Conservation (phyloP, 2,329 filamentous ascomycete genomes). For the Dryadomyces sulphureus region DNA sequence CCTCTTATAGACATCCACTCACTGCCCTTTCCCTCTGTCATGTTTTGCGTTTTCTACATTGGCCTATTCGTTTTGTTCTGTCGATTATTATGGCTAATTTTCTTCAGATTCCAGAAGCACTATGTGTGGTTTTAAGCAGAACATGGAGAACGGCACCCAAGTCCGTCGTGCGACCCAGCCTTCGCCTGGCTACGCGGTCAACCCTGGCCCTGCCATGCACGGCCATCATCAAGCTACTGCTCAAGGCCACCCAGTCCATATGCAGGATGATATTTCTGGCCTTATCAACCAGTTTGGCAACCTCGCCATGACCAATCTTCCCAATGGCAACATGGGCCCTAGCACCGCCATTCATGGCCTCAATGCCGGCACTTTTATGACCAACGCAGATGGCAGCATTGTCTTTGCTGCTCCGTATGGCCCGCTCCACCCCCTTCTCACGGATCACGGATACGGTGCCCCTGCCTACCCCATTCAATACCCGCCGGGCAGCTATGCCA, state of each 20-base stretch:
- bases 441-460: slow-evolving; percentile 13
- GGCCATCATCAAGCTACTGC: slow-evolving; percentile 2
- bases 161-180: not conserved
- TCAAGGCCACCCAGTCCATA: not conserved
- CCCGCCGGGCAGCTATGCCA: not conserved
- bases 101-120: not conserved
- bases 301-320: slow-evolving; percentile 14
- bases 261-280: slow-evolving; percentile 10
- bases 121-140: not conserved
- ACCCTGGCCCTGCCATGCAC: slow-evolving; percentile 1
- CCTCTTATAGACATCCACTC: too few relatives aligned
- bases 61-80: too few relatives aligned
- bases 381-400: slow-evolving; percentile 15
- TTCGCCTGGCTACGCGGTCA: slow-evolving; percentile 2
- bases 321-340: slow-evolving; percentile 11
- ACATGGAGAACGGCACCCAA: not conserved
- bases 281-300: slow-evolving; percentile 18
- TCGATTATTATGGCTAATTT: too few relatives aligned
- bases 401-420: slow-evolving; percentile 14
- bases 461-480: slow-evolving; percentile 14
- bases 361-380: slow-evolving; percentile 12
- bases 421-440: slow-evolving; percentile 14
- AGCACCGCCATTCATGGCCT: slow-evolving; percentile 7
- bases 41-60: too few relatives aligned
- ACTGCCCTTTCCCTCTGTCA: too few relatives aligned